A percentile compares a stretch with the other conserved stretches of the same genome.
Conservation (phyloP, 2,329 filamentous ascomycete genomes). For the Ophiostoma australiae region DNA sequence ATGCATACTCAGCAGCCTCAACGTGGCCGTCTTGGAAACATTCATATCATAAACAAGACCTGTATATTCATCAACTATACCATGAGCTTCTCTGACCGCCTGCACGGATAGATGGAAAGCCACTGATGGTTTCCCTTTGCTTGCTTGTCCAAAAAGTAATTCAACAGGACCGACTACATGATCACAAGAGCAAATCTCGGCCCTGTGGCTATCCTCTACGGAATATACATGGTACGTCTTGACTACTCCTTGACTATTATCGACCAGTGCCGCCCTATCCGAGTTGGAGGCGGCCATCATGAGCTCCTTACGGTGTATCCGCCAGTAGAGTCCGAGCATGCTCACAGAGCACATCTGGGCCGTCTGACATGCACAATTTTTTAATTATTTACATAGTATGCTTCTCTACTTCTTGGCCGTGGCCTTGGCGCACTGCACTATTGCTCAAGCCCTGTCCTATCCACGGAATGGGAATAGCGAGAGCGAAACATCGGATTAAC, state of each 20-base stretch:
- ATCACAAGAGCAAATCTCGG: background rate
- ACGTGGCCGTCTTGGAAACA: background rate
- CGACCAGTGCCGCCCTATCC: too few relatives aligned
- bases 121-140: too few relatives aligned
- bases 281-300: background rate
- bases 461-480: background rate
- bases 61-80: background rate
- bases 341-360: too few relatives aligned
- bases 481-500: background rate
- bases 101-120: too few relatives aligned
- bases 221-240: too few relatives aligned
- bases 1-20: background rate
- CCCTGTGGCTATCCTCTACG: background rate
- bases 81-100: too few relatives aligned
- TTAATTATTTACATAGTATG: too few relatives aligned
- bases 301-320: background rate
- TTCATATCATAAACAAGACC: background rate
- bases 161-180: background rate
- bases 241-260: background rate
- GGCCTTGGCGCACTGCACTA: background rate
- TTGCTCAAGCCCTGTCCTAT: background rate
- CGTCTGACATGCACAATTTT: too few relatives aligned
- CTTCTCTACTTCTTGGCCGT: background rate
- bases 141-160: too few relatives aligned
- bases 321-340: too few relatives aligned